phyloP scores from a whole-genome alignment of 2,329 filamentous ascomycete genomes.

The Sarocladiaceae sp. region DNA sequence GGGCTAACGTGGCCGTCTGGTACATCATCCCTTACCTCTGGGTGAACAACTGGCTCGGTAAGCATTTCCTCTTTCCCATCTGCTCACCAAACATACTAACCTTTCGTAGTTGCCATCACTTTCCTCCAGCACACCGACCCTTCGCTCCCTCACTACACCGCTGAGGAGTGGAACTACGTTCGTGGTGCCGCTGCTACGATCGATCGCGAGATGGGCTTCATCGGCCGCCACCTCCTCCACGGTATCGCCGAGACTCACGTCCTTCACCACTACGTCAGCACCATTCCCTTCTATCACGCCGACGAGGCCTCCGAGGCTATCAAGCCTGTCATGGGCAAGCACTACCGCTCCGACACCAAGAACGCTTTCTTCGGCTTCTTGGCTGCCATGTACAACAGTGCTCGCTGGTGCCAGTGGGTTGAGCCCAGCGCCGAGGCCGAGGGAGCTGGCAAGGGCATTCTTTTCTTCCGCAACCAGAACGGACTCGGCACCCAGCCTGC shows the following conservation, averaged over 20 bases:
- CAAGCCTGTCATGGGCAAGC: constrained; percentile 88
- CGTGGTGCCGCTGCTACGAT: constrained; percentile 94
- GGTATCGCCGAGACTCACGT: constrained; percentile 98
- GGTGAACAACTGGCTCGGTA: constrained; percentile 99
- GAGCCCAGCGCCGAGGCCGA: constrained; percentile 80
- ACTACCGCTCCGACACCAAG: constrained; percentile 82
- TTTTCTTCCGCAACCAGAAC: constrained; percentile 96
- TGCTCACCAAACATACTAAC: constrained; percentile 6
- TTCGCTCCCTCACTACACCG: constrained; percentile 85
- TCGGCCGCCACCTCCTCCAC: constrained; percentile 86
- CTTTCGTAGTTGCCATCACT: constrained; percentile 82
- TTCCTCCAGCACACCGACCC: constrained; percentile 97
- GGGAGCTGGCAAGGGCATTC: constrained; percentile 76
- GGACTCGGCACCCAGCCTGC: constrained; percentile 61
- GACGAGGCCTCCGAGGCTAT: constrained; percentile 93
- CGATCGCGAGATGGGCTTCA: constrained; percentile 94
- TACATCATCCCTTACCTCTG: constrained; percentile 93
- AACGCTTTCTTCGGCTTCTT: constrained; percentile 82
- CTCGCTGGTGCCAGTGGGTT: constrained; percentile 93
- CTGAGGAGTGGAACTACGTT: constrained; percentile 84
- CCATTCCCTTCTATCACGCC: constrained; percentile 94
- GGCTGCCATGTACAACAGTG: constrained; percentile 72
- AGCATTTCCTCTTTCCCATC: constrained; percentile 32
- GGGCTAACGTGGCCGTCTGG: constrained; percentile 85
- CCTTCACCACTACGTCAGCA: constrained; percentile 94